These are phyloP conservation scores for Pholiota microspora DNA, from an alignment of 768 basidiomycete genomes.

Conservation along the genomic window DNA sequence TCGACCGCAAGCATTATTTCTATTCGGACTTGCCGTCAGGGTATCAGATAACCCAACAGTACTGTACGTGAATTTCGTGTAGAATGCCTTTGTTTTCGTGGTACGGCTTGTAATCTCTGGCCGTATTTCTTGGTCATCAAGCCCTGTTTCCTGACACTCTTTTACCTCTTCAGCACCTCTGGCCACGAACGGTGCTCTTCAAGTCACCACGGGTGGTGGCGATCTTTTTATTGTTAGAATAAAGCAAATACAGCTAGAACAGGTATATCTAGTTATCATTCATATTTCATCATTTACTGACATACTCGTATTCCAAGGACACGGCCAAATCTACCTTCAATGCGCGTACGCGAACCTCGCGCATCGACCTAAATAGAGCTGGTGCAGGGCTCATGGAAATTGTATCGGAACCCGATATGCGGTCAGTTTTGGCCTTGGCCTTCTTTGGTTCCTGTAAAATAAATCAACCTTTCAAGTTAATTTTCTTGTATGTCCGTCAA, in stretches of 20 bases:
- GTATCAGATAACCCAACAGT: constrained; percentile 97
- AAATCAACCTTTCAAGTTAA: background rate
- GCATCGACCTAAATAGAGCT: constrained; percentile 88
- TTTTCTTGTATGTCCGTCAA: too few relatives aligned
- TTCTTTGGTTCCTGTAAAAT: background rate
- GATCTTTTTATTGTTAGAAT: constrained; percentile 61
- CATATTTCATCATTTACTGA: background rate
- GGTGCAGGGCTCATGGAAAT: constrained; percentile 93
- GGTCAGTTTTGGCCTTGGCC: constrained; percentile 40
- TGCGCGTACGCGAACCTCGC: constrained; percentile 45
- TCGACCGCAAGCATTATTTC: constrained; percentile 98
- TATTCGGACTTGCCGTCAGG: constrained; percentile 93
- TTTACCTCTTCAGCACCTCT: constrained; percentile 60
- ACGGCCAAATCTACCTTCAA: constrained; percentile 83
- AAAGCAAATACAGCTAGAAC: constrained; percentile 94
- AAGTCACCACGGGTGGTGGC: constrained; percentile 41
- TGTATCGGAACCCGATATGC: constrained; percentile 90
- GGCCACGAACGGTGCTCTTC: constrained; percentile 58
- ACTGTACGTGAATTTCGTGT: constrained; percentile 46
- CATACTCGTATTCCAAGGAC: constrained; percentile 51
- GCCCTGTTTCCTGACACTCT: background rate
- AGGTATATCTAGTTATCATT: constrained; percentile 48
- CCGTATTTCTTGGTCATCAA: too few relatives aligned
- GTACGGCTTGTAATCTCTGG: too few relatives aligned
- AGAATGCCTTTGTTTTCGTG: background rate